These are phyloP conservation scores for Albatrellus ellisii DNA, from an alignment of 768 basidiomycete species.

Conservation along the genomic window DNA sequence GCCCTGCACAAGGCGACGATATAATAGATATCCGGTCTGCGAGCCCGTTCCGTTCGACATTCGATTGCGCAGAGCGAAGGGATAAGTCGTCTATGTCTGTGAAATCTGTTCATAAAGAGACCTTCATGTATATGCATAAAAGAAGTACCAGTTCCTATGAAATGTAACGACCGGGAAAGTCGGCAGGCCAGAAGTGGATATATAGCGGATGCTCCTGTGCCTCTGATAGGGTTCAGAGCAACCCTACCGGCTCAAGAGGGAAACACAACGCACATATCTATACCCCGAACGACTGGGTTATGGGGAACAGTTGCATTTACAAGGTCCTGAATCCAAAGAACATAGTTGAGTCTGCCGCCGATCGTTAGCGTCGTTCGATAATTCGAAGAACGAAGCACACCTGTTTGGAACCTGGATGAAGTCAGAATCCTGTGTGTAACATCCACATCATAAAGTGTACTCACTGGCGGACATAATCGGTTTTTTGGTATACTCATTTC, in stretches of 20 bases:
- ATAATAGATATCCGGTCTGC: conserved; percentile 35
- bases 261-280: conserved; percentile 53
- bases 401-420: conserved; percentile 59
- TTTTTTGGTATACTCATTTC: conserved; percentile 48
- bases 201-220: conserved; percentile 84
- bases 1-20: conserved; percentile 22
- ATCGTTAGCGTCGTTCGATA: background rate
- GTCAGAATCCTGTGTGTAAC: conserved; percentile 1
- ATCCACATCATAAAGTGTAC: conserved; percentile 14
- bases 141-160: conserved; percentile 54
- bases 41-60: conserved; percentile 47
- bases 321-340: conserved; percentile 76
- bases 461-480: conserved; percentile 79
- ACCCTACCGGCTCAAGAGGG: background rate
- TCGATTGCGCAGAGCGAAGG: conserved; percentile 35
- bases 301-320: conserved; percentile 22
- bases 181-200: conserved; percentile 70
- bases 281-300: conserved; percentile 26
- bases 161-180: conserved; percentile 36
- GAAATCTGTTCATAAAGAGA: background rate
- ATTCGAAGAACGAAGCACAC: conserved; percentile 20
- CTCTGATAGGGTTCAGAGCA: conserved; percentile 31
- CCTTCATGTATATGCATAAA: background rate
- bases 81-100: conserved; percentile 66
- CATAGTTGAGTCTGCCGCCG: conserved; percentile 63